Conservation (phyloP, 768 basidiomycete species). For the Podaxis mareebaensis region DNA sequence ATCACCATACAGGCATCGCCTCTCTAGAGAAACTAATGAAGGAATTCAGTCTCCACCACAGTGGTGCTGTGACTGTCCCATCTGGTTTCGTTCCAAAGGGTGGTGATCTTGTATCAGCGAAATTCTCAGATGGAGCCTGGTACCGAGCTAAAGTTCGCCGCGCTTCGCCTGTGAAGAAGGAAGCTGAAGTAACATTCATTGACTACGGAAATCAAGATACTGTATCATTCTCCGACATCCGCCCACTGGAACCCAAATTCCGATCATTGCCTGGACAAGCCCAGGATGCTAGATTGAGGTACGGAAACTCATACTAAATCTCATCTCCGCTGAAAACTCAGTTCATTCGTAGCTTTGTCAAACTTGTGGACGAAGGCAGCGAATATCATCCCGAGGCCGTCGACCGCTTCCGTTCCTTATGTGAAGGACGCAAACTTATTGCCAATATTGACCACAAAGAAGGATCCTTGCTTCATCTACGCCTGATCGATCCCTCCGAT, state of each 20-base stretch:
- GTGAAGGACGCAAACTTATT: constrained; percentile 93
- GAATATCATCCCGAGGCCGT: constrained; percentile 88
- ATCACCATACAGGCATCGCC: constrained; percentile 66
- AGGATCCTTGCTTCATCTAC: constrained; percentile 76
- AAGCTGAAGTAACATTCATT: constrained; percentile 94
- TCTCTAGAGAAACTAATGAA: constrained; percentile 92
- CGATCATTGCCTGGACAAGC: constrained; percentile 90
- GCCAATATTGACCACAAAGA: constrained; percentile 94
- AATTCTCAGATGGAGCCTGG: constrained; percentile 94
- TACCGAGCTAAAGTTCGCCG: constrained; percentile 92
- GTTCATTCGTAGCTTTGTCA: constrained; percentile 68
- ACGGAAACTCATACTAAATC: constrained; percentile 17
- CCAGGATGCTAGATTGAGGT: constrained; percentile 91
- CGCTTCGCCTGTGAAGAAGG: constrained; percentile 85
- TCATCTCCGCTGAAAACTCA: constrained; percentile 3
- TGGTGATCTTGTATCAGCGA: constrained; percentile 92
- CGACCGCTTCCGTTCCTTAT: constrained; percentile 81
- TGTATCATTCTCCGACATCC: constrained; percentile 76
- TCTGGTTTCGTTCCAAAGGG: constrained; percentile 77
- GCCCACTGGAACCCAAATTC: constrained; percentile 91
- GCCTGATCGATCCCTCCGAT: constrained; percentile 88
- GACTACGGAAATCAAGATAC: constrained; percentile 95
- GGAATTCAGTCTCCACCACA: constrained; percentile 89
- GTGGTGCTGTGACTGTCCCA: constrained; percentile 55
- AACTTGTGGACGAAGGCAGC: constrained; percentile 74